These are phyloP conservation scores for Rhodotorula sp. DNA, from an alignment of 1,284 basidiomycete genomes.

Conservation along the genomic window DNA sequence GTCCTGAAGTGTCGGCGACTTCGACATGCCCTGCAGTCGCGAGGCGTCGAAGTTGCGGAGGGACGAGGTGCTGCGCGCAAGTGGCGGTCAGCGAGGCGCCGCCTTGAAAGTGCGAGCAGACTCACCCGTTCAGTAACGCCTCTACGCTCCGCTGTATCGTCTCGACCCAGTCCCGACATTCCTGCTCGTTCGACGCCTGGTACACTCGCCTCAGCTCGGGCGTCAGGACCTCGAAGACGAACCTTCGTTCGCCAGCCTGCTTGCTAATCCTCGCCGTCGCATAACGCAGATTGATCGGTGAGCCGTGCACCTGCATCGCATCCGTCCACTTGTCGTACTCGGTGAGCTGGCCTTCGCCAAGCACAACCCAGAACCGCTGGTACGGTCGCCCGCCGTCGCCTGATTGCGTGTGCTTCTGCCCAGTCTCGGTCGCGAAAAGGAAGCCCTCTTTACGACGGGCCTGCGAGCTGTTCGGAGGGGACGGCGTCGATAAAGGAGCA, in stretches of 20 bases:
- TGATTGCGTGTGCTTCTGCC: constrained; percentile 28
- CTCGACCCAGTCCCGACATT: constrained; percentile 55
- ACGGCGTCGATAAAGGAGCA: not conserved
- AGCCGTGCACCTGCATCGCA: constrained; percentile 23
- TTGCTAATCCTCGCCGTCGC: constrained; percentile 35
- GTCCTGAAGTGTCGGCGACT: constrained; percentile 36
- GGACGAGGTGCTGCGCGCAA: constrained; percentile 47
- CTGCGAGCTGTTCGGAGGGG: not conserved
- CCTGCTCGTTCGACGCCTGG: constrained; percentile 53
- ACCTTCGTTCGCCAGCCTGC: constrained; percentile 26
- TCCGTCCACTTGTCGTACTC: constrained; percentile 39
- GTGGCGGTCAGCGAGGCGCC: not conserved
- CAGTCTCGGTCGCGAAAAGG: constrained; percentile 32
- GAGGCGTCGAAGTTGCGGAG: constrained; percentile 50
- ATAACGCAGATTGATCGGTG: constrained; percentile 37
- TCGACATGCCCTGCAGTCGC: constrained; percentile 10
- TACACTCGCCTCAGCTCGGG: constrained; percentile 53
- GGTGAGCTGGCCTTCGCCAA: constrained; percentile 38
- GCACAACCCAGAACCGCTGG: constrained; percentile 37
- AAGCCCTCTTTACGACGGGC: constrained; percentile 41
- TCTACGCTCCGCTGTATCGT: constrained; percentile 56
- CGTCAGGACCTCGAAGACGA: constrained; percentile 55
- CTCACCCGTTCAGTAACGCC: constrained; percentile 53
- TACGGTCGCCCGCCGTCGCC: constrained; percentile 37
- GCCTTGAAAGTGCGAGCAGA: not conserved